A percentile compares a stretch with the other conserved stretches of the same genome.
phyloP scores from a whole-genome alignment of 768 basidiomycete genomes.

The Mycena crocata region DNA sequence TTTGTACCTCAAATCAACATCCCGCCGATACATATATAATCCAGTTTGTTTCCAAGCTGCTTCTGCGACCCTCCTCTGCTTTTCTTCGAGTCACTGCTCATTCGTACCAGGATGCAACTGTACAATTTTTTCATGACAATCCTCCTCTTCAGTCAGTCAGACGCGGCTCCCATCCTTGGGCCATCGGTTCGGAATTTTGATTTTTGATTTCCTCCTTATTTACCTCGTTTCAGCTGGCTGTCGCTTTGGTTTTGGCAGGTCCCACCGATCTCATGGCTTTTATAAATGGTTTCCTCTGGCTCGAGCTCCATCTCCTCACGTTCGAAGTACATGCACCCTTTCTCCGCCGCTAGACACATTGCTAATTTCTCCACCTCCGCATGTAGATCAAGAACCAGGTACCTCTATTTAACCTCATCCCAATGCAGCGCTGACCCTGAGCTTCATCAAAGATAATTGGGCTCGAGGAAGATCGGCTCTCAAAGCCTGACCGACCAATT shows the following conservation, averaged over 20 bases:
- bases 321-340: constrained; percentile 26
- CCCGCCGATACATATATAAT: too few species aligned
- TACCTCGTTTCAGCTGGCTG: constrained; percentile 25
- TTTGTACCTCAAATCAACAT: too few species aligned
- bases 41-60: too few species aligned
- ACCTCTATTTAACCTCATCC: neutral
- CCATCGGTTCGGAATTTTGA: constrained; percentile 7
- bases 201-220: neutral
- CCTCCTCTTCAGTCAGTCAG: constrained; percentile 21
- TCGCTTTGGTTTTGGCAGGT: constrained; percentile 34
- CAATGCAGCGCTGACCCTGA: neutral
- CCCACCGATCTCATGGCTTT: constrained; percentile 32
- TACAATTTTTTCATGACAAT: constrained; percentile 8
- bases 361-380: neutral
- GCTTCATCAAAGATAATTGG: constrained; percentile 24
- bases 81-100: neutral
- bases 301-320: constrained; percentile 34
- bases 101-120: neutral
- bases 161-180: constrained; percentile 17
- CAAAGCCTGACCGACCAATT: constrained; percentile 37
- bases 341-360: neutral
- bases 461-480: constrained; percentile 36
- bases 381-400: constrained; percentile 23
- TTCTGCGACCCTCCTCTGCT: too few species aligned
- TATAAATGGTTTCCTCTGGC: constrained; percentile 33